phyloP scores from a whole-genome alignment of 371 early-diverging fungal genomes.

The Amoeboaphelidium occidentale region DNA sequence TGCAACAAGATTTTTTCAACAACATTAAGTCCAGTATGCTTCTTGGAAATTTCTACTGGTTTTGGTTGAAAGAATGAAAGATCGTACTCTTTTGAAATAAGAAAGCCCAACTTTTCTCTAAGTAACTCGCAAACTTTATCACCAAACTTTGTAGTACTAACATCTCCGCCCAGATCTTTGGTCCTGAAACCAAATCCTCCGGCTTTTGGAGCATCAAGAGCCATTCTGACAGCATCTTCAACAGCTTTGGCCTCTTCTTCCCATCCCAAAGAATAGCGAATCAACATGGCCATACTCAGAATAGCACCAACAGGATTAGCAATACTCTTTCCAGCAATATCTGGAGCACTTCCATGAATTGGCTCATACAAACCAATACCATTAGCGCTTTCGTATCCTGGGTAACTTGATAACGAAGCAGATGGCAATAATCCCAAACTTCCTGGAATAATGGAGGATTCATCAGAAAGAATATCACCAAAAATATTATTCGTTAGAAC shows the following conservation, averaged over 20 bases:
- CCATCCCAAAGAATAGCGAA: conserved; percentile 73
- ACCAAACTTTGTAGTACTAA: conserved; percentile 59
- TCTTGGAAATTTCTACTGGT: too few species aligned
- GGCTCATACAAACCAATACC: conserved; percentile 84
- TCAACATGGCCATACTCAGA: conserved; percentile 72
- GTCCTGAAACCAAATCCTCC: conserved; percentile 54
- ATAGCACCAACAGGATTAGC: conserved; percentile 95
- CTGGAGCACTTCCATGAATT: conserved; percentile 92
- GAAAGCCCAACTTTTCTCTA: background rate
- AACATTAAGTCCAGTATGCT: background rate
- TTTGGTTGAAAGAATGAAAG: too few species aligned
- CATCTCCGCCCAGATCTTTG: conserved; percentile 60
- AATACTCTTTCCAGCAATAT: conserved; percentile 79
- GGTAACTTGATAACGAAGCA: conserved; percentile 63
- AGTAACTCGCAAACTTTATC: conserved; percentile 58
- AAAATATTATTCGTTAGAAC: conserved; percentile 70
- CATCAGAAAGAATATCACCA: conserved; percentile 90
- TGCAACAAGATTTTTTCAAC: background rate
- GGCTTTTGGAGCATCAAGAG: conserved; percentile 44
- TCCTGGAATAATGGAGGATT: conserved; percentile 82
- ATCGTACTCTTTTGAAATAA: background rate
- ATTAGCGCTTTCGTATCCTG: conserved; percentile 28
- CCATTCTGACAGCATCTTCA: conserved; percentile 70
- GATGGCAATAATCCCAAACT: conserved; percentile 77
- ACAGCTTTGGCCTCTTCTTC: conserved; percentile 62